These are phyloP conservation scores for Ceratobasidium sp. DNA, from an alignment of 1,284 basidiomycete genomes.

Conservation along the genomic window DNA sequence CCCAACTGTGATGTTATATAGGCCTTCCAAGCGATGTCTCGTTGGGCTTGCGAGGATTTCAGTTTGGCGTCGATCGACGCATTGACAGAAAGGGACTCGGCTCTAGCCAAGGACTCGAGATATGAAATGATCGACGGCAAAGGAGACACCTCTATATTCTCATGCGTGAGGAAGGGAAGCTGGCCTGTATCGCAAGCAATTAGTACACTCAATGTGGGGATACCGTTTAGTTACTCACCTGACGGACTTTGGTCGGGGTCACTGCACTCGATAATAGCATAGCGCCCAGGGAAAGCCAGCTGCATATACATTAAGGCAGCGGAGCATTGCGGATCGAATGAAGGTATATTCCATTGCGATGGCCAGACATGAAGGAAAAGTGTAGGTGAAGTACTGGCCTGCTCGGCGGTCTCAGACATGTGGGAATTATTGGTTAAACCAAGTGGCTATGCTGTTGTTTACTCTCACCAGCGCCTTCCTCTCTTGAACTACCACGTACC, in stretches of 20 bases:
- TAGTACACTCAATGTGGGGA: not conserved
- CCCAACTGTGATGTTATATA: slow-evolving; percentile 74
- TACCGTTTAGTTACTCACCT: slow-evolving; percentile 60
- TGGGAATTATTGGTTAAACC: not conserved
- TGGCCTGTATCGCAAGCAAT: slow-evolving; percentile 61
- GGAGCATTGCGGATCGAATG: slow-evolving; percentile 72
- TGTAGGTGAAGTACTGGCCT: not conserved
- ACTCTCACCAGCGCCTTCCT: too few relatives aligned
- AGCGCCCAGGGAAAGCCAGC: slow-evolving; percentile 69
- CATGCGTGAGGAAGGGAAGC: slow-evolving; percentile 74
- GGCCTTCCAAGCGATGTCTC: slow-evolving; percentile 68
- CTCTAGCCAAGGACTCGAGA: slow-evolving; percentile 59
- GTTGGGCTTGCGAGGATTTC: slow-evolving; percentile 60
- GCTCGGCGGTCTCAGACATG: slow-evolving; percentile 14
- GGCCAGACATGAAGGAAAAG: slow-evolving; percentile 73
- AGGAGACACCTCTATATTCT: slow-evolving; percentile 61
- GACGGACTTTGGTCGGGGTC: slow-evolving; percentile 80
- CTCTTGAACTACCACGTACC: too few relatives aligned
- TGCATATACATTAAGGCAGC: slow-evolving; percentile 74
- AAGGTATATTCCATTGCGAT: slow-evolving; percentile 67
- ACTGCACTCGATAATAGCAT: slow-evolving; percentile 67
- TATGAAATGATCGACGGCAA: slow-evolving; percentile 72
- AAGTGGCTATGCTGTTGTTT: slow-evolving; percentile 12
- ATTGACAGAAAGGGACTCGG: slow-evolving; percentile 47
- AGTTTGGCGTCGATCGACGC: slow-evolving; percentile 62